Conservation (phyloP, 352 stramenopile species). For the Aphanomyces invadans region DNA sequence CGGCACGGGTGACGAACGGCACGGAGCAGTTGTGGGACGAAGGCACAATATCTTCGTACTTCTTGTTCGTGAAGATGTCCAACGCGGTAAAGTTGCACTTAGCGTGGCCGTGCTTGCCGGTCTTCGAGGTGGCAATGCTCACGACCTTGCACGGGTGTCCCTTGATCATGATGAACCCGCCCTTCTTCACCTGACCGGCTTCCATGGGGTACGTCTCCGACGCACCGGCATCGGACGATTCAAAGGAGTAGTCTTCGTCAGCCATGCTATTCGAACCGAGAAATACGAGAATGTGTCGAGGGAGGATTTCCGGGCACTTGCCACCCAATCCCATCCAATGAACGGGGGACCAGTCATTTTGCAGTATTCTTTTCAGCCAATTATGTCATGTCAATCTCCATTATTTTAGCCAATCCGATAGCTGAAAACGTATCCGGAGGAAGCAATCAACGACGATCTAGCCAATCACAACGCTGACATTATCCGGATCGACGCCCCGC, state of each 20-base stretch:
- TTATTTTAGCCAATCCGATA: too few species aligned
- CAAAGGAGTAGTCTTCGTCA: slow-evolving; percentile 84
- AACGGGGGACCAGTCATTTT: slow-evolving; percentile 22
- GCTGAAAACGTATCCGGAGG: too few species aligned
- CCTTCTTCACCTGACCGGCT: slow-evolving; percentile 98
- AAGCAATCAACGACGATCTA: too few species aligned
- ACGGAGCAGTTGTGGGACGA: slow-evolving; percentile 98
- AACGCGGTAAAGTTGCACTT: slow-evolving; percentile 99
- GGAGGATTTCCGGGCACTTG: neutral
- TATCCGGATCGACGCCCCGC: too few species aligned
- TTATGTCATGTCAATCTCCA: neutral
- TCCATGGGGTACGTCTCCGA: slow-evolving; percentile 97
- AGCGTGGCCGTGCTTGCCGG: slow-evolving; percentile 99
- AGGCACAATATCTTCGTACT: slow-evolving; percentile 99
- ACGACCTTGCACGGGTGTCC: slow-evolving; percentile 97
- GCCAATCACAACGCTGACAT: too few species aligned
- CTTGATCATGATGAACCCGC: slow-evolving; percentile 99
- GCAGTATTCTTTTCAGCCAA: slow-evolving; percentile 11
- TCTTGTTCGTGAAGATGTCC: slow-evolving; percentile 99
- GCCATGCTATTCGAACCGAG: slow-evolving; percentile 35
- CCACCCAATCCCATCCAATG: slow-evolving; percentile 1
- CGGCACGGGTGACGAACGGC: slow-evolving; percentile 93
- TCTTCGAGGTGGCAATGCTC: slow-evolving; percentile 99
- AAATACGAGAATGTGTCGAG: slow-evolving; percentile 19
- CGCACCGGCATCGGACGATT: slow-evolving; percentile 94